phyloP scores from a whole-genome alignment of 2,329 filamentous ascomycete genomes.

The Hypoxylon sp. region DNA sequence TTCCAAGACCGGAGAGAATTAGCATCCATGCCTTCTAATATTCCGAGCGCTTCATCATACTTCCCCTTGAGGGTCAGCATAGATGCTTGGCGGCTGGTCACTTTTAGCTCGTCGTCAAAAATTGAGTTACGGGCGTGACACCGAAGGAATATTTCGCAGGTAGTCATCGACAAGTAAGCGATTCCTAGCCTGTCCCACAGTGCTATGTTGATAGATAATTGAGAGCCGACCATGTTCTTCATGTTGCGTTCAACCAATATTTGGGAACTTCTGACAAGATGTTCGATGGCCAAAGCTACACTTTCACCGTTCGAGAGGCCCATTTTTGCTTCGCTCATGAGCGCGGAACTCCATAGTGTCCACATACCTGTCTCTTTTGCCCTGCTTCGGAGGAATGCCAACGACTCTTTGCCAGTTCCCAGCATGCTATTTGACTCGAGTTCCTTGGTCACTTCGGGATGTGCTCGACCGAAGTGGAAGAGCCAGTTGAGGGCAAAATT shows the following conservation, averaged over 20 bases:
- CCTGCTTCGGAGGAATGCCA: conserved; percentile 87
- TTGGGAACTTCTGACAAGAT: conserved; percentile 85
- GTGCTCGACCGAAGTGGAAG: conserved; percentile 91
- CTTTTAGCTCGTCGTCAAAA: conserved; percentile 84
- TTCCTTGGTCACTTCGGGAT: conserved; percentile 80
- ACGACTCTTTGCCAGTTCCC: conserved; percentile 83
- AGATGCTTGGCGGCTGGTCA: conserved; percentile 79
- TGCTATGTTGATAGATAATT: conserved; percentile 79
- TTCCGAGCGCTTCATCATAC: conserved; percentile 77
- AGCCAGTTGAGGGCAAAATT: conserved; percentile 98
- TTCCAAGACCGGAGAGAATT: conserved; percentile 80
- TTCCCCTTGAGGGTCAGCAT: conserved; percentile 76
- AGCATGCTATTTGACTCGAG: conserved; percentile 81
- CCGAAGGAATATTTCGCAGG: conserved; percentile 81
- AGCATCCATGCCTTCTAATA: conserved; percentile 72
- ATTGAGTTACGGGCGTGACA: conserved; percentile 73
- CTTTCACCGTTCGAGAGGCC: conserved; percentile 80
- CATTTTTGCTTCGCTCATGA: conserved; percentile 89
- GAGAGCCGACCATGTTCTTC: conserved; percentile 78
- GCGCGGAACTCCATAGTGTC: conserved; percentile 84
- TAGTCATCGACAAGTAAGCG: conserved; percentile 68
- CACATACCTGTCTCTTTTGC: conserved; percentile 90
- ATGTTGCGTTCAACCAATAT: conserved; percentile 84
- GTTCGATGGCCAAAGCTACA: conserved; percentile 76
- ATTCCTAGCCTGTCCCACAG: conserved; percentile 83